Percentiles rank a stretch among this genome's conserved stretches.
These are phyloP conservation scores for Trichoderma endophyticum DNA, from an alignment of 2,329 filamentous ascomycete species.

Conservation along the genomic window DNA sequence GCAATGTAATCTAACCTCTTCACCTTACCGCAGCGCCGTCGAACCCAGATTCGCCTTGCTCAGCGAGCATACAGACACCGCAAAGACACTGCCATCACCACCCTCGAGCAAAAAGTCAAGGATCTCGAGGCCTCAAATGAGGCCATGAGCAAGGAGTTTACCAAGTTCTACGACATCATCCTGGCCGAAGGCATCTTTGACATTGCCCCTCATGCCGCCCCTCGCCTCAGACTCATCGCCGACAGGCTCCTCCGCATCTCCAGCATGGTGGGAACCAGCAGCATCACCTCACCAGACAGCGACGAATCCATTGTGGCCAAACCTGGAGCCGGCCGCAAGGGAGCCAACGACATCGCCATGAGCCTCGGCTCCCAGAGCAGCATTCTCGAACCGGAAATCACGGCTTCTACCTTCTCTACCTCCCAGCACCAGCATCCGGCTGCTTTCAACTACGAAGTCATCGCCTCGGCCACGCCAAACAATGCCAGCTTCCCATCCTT, in stretches of 20 bases:
- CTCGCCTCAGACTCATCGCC: slow-evolving; percentile 54
- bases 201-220: slow-evolving; percentile 53
- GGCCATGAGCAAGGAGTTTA: slow-evolving; percentile 70
- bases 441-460: slow-evolving; percentile 42
- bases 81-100: slow-evolving; percentile 77
- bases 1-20: slow-evolving; percentile 23
- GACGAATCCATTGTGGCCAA: slow-evolving; percentile 10
- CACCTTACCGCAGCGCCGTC: slow-evolving; percentile 57
- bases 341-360: slow-evolving; percentile 9
- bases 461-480: slow-evolving; percentile 49
- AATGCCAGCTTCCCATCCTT: slow-evolving; percentile 53
- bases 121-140: slow-evolving; percentile 67
- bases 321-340: slow-evolving; percentile 2
- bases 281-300: slow-evolving; percentile 19
- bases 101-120: slow-evolving; percentile 67
- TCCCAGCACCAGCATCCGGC: slow-evolving; percentile 2
- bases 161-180: slow-evolving; percentile 62
- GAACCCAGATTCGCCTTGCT: slow-evolving; percentile 82
- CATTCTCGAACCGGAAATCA: not conserved
- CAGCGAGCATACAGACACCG: slow-evolving; percentile 81
- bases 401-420: not conserved
- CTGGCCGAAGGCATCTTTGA: slow-evolving; percentile 56
- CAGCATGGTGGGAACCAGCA: slow-evolving; percentile 42
- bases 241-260: slow-evolving; percentile 57
- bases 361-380: not conserved